Base-by-base conservation (phyloP, 768 basidiomycete species). In the Tylopilus vinaceipallidus region DNA sequence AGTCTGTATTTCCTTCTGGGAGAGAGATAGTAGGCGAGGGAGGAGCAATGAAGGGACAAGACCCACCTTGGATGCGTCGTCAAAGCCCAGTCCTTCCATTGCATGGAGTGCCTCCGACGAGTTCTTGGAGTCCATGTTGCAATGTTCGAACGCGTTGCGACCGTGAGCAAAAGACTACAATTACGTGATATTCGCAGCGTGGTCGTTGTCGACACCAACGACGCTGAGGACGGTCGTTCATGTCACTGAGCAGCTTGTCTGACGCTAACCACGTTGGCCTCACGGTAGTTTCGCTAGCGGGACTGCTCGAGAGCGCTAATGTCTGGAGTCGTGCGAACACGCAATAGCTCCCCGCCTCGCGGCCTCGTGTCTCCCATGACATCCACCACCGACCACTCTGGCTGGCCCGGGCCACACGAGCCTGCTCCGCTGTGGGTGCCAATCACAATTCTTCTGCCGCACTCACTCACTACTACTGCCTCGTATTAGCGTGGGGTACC, bases 1-100 rank as follows among this genome's bases (percentile, higher is more conserved):
- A 16, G 71, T 66, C 26, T 81, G 71, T 36, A 97, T 80, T 67
- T 97, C 94, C 73, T 86, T 89, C 93, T 95, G 65, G 13, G 50
- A 37, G 27, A 43, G 12, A 29, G 29, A 26, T 47, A 32, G 45
- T 37, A 38, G 48, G 38, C 38, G 4, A 50, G 48, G 34, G n/a
- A 44, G 46, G 40, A 42, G 30, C 17, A 20, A 44, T 22, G 41
- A 2, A 29, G n/a, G 23, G 16, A 9, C n/a, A 29, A 34, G 30
- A 51, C 61, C 47, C 44, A 86, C 89, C 73, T 87, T 84, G 22
- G 88, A 83, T n/a, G 82, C 76, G 49, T 88, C 83, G 73, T 92
- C 88, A 52, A 91, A 86, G 7, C 57, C 63, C 0, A 63, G 50
- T 19, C 60, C 57, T 11, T 65, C 81, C 76, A 80, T 80, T 6